Evolutionary conservation across 108 stramenopile genomes (phyloP), one percentile per base, ranked within the genome.

Genomic region (Craspedostauros australis): DNA sequence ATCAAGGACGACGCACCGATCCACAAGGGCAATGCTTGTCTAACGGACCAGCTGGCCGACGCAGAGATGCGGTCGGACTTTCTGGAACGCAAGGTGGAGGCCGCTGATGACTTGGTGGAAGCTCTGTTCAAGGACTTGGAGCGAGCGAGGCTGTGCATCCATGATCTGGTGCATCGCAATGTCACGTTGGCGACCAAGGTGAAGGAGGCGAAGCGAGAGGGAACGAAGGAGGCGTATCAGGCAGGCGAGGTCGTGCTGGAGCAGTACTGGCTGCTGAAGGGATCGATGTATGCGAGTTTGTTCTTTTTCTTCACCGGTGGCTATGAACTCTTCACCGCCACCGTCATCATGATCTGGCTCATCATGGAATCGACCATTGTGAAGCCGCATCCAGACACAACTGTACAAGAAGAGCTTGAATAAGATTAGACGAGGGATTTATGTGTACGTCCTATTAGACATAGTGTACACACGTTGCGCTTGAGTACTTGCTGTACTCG

Each of bases 181-280:
- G 34, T 41, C 16, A 32, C 42, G 24, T 29, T 76, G 36, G 24
- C 54, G 5, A 44, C 14, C 4, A 51, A 49, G 22, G 14, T 76
- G 39, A 50, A 46, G 12, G 50, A 66, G 16, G 48, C 53, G 34
- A 9, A 49, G 9, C 47, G 67, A 9, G 51, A 60, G 23, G 57
- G 65, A 9, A 22, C 54, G n/a, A 65, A 63, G 41, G 50, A 53
- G 46, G 49, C 53, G 11, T 68, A 68, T 21, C 50, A 74, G 43
- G 45, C n/a, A 9, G 42, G 45, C 12, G 64, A 64, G 34, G 31
- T 64, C 8, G 36, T 54, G n/a, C 56, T 64, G n/a, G 63, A 63
- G 21, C 68, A 75, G 47, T 67, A 70, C 39, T 54, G 55, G 59
- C 38, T 75, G 39, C 36, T 69, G 49, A 69, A 64, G 39, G 60